A percentile compares a stretch with the other conserved stretches of the same genome.
These are phyloP conservation scores for Colletotrichum chrysophilum DNA, from an alignment of 2,329 filamentous ascomycete species.

Conservation along the genomic window DNA sequence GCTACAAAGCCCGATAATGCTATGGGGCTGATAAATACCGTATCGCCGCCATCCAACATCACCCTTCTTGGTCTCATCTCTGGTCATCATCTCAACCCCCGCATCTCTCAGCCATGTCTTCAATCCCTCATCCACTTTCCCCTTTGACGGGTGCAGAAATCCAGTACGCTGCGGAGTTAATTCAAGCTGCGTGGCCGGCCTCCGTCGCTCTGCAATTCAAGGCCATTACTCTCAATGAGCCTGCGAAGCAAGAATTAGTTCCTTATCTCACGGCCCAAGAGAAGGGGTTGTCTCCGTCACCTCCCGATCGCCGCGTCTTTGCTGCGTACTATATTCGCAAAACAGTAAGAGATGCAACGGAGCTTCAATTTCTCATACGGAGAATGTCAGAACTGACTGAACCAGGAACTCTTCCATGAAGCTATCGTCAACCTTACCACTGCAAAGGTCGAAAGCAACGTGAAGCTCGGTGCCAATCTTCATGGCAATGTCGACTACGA, in stretches of 20 bases:
- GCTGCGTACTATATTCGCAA: slow-evolving; percentile 64
- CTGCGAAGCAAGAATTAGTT: slow-evolving; percentile 56
- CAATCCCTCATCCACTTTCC: slow-evolving; percentile 57
- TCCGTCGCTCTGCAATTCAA: slow-evolving; percentile 66
- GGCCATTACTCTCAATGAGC: slow-evolving; percentile 63
- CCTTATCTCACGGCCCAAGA: slow-evolving; percentile 56
- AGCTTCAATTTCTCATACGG: neutral
- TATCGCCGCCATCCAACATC: neutral
- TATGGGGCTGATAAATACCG: neutral
- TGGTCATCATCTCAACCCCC: neutral
- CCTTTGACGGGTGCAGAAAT: slow-evolving; percentile 66
- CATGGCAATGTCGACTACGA: slow-evolving; percentile 65
- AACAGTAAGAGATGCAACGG: slow-evolving; percentile 50
- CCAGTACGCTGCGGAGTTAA: slow-evolving; percentile 49
- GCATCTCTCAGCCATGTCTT: neutral
- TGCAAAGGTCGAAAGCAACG: slow-evolving; percentile 58
- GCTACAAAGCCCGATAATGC: neutral
- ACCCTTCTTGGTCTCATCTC: neutral
- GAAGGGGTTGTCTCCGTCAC: slow-evolving; percentile 33
- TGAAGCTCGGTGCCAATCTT: slow-evolving; percentile 61
- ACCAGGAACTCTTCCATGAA: slow-evolving; percentile 66
- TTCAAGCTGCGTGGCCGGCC: slow-evolving; percentile 59
- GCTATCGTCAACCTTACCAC: slow-evolving; percentile 57
- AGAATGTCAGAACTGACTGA: neutral
- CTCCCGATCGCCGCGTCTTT: slow-evolving; percentile 54